Percentiles rank a stretch among this genome's conserved stretches.
phyloP scores from a whole-genome alignment of 1,284 basidiomycete species.

The Heimioporus punctisporus region DNA sequence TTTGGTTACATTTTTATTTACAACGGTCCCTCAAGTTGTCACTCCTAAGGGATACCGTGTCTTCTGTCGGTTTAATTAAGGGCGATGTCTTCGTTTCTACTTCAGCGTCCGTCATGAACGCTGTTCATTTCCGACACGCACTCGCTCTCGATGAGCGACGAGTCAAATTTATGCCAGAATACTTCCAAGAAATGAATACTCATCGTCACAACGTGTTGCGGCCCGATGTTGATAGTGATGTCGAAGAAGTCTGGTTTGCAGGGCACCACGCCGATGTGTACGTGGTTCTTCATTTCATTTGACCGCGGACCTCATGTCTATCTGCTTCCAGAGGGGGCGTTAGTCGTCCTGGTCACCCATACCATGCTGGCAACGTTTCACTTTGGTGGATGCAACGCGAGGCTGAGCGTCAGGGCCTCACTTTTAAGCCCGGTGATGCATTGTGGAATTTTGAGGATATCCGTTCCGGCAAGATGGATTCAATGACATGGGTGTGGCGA shows the following conservation, averaged over 20 bases:
- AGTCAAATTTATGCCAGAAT: slow-evolving; percentile 42
- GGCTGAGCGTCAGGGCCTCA: background rate
- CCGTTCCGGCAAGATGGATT: slow-evolving; percentile 2
- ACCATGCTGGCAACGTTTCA: slow-evolving; percentile 18
- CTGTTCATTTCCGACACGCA: slow-evolving; percentile 39
- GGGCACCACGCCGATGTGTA: slow-evolving; percentile 16
- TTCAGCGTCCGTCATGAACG: slow-evolving; percentile 12
- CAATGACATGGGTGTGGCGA: slow-evolving; percentile 9
- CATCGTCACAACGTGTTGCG: slow-evolving; percentile 21
- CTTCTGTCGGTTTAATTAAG: slow-evolving; percentile 31
- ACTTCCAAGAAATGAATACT: slow-evolving; percentile 20
- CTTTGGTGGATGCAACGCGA: slow-evolving; percentile 15
- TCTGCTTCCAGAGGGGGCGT: background rate
- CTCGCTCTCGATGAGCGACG: slow-evolving; percentile 40
- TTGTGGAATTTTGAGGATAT: slow-evolving; percentile 9
- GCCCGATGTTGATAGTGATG: slow-evolving; percentile 13
- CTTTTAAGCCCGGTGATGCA: background rate
- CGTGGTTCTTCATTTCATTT: background rate
- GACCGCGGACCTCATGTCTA: background rate
- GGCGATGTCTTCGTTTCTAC: slow-evolving; percentile 17
- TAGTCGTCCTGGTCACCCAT: background rate
- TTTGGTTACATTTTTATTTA: background rate
- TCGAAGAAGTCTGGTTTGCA: slow-evolving; percentile 13
- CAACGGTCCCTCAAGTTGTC: background rate
- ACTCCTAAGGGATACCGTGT: slow-evolving; percentile 40